phyloP scores from a whole-genome alignment of 192 early-diverging fungal genomes.

The Allomyces javanicus region DNA sequence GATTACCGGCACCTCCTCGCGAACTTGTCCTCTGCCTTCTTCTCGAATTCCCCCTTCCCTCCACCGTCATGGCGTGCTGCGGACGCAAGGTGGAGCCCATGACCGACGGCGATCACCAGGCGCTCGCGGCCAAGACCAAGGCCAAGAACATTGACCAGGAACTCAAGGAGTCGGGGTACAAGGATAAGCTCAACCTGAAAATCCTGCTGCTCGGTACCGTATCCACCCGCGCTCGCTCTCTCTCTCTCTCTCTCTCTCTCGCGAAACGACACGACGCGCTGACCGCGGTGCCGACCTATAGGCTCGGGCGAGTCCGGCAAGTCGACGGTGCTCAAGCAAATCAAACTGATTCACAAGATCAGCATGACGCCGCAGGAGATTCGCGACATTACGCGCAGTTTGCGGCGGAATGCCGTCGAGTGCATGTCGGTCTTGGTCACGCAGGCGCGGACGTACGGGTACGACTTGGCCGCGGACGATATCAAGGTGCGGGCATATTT shows the following conservation, averaged over 20 bases:
- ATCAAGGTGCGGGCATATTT: background rate
- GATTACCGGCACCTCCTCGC: no score
- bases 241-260: no score
- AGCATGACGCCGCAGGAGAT: slow-evolving; percentile 3
- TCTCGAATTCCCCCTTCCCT: no score
- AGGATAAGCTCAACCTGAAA: slow-evolving; percentile 3
- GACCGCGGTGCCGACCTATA: background rate
- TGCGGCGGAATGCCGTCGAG: slow-evolving; percentile 2
- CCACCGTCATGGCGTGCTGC: background rate
- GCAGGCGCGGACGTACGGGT: background rate
- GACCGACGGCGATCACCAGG: background rate
- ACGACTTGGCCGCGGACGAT: background rate
- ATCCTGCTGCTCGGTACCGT: slow-evolving; percentile 2
- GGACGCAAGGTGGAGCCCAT: background rate
- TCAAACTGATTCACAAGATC: slow-evolving; percentile 4
- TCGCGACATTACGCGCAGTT: background rate
- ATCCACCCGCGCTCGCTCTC: background rate
- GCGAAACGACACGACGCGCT: no score
- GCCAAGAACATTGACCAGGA: slow-evolving; percentile 1
- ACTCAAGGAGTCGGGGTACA: background rate
- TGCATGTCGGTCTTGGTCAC: slow-evolving; percentile 2
- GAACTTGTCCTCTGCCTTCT: no score
- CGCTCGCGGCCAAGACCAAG: background rate
- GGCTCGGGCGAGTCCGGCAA: slow-evolving; percentile 3
- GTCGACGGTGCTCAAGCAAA: slow-evolving; percentile 3